Base-by-base conservation (phyloP, 1,284 basidiomycete species). In the Entoloma clypeatum region DNA sequence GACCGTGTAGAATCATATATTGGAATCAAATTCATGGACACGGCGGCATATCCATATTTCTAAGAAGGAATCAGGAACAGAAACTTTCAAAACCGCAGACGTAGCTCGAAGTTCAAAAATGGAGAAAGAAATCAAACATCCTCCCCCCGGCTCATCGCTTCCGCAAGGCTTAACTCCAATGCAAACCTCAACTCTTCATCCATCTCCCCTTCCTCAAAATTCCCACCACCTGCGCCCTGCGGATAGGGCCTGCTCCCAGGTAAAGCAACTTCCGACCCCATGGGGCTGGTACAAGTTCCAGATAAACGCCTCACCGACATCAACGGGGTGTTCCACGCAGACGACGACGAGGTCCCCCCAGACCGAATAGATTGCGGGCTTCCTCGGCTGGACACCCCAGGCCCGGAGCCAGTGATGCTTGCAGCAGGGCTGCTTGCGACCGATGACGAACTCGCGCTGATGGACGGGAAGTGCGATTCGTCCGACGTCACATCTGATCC, bases 161-260 rank as follows among this genome's bases (percentile, higher is more conserved):
- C 79, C 3, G 69, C 72, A 24, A 80, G 63, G 52, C 78, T 81
- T 54, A 81, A 49, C 54, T 75, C 74, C 7, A 81, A 63, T 10
- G 71, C 79, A 45, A 75, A 63, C 34, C 57, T 64, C 54, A 81
- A 50, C 49, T 80, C 77, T 8, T 68, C 73, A 41, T 80, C 75
- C 51, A 72, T 65, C 16, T 66, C 64, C 4, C 65, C 66, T n/a
- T n/a, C n/a, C n/a, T n/a, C n/a, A n/a, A n/a, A n/a, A n/a, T n/a
- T n/a, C n/a, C n/a, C n/a, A n/a, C n/a, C n/a, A n/a, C n/a, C n/a
- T n/a, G n/a, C n/a, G n/a, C n/a, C n/a, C n/a, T n/a, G n/a, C n/a
- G n/a, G n/a, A n/a, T n/a, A n/a, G n/a, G n/a, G n/a, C n/a, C n/a
- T n/a, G n/a, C n/a, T n/a, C n/a, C n/a, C n/a, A n/a, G n/a, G n/a